Conservation (phyloP, 345 rosid species). For the Microcos paniculata region DNA sequence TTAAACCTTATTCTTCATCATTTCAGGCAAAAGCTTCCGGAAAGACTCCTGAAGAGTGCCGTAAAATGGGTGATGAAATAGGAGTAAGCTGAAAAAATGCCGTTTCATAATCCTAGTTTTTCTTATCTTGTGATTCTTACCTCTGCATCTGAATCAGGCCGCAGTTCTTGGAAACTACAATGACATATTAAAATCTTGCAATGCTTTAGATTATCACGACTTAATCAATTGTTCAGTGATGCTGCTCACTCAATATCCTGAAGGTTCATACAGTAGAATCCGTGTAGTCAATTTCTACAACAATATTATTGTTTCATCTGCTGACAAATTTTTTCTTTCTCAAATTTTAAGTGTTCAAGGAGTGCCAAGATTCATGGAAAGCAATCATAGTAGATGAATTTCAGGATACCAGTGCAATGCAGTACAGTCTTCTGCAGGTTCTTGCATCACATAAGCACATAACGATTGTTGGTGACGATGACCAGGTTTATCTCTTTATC, state of each 20-base stretch:
- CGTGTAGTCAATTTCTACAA: constrained; percentile 5
- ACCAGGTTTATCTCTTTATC: constrained; percentile 56
- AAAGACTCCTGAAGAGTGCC: constrained; percentile 60
- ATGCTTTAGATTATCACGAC: constrained; percentile 96
- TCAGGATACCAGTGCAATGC: constrained; percentile 96
- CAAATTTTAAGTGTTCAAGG: constrained; percentile 60
- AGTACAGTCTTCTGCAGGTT: constrained; percentile 61
- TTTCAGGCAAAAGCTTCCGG: constrained; percentile 94
- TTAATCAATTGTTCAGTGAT: constrained; percentile 75
- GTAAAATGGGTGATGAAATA: constrained; percentile 59
- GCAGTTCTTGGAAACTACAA: constrained; percentile 65
- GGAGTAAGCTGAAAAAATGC: constrained; percentile 59
- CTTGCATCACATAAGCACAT: constrained; percentile 75
- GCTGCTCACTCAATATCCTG: constrained; percentile 73
- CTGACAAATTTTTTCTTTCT: constrained; percentile 18
- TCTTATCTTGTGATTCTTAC: constrained; percentile 27
- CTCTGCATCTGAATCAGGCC: constrained; percentile 58
- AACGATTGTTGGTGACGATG: constrained; percentile 94
- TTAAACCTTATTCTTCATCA: constrained; percentile 13
- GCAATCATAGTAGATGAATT: constrained; percentile 90
- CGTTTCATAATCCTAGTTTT: constrained; percentile 22
- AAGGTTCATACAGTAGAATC: constrained; percentile 50
- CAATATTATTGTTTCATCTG: constrained; percentile 22
- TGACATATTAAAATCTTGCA: constrained; percentile 66
- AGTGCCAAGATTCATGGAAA: constrained; percentile 76